Conservation (phyloP, 129 eudicot genomes). For the Helichrysum umbraculigerum region DNA sequence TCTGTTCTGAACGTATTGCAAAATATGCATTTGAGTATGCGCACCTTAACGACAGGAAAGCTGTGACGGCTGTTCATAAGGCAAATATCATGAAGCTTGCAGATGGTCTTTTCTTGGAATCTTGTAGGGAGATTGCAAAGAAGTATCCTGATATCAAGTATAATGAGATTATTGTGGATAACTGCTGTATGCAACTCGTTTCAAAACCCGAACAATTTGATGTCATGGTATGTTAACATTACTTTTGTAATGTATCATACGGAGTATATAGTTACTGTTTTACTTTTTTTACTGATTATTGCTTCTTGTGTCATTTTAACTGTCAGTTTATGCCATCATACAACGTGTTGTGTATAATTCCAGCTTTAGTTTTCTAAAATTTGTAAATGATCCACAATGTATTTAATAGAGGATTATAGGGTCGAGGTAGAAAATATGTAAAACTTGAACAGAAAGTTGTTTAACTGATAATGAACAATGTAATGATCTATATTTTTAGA, state of each 20-base stretch:
- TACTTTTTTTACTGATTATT: background rate
- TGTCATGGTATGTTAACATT: constrained; percentile 61
- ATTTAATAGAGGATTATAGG: too few species aligned
- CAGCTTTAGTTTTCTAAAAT: background rate
- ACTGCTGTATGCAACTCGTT: constrained; percentile 94
- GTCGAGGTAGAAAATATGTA: background rate
- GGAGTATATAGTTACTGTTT: constrained; percentile 3
- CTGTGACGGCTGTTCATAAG: constrained; percentile 90
- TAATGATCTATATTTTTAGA: background rate
- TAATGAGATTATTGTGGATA: constrained; percentile 84
- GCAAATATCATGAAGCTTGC: constrained; percentile 95
- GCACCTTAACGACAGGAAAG: constrained; percentile 81
- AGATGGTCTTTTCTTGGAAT: constrained; percentile 91
- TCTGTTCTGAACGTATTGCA: constrained; percentile 88
- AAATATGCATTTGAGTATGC: constrained; percentile 88
- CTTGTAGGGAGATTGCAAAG: constrained; percentile 77
- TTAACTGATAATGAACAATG: background rate
- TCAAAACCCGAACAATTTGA: constrained; percentile 90
- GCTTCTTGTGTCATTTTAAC: background rate
- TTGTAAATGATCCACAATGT: too few species aligned
- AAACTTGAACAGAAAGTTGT: background rate
- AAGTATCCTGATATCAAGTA: constrained; percentile 67
- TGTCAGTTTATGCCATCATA: background rate
- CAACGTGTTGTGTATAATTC: background rate
- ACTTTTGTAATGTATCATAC: constrained; percentile 11